These are phyloP conservation scores for Lachnellula cervina DNA, from an alignment of 2,329 filamentous ascomycete genomes.

Conservation along the genomic window DNA sequence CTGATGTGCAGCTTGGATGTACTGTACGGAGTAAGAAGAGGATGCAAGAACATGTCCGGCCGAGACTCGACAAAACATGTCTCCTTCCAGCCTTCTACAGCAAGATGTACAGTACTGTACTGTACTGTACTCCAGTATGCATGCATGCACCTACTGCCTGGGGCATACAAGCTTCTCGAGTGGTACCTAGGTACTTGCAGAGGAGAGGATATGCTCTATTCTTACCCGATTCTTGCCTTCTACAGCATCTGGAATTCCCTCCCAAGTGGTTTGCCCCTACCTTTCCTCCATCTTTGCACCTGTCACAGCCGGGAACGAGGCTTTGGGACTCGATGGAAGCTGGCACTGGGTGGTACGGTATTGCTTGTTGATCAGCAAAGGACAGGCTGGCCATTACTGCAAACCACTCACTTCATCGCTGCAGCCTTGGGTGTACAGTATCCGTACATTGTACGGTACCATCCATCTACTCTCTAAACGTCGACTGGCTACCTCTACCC, in stretches of 20 bases:
- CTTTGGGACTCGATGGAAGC: not conserved
- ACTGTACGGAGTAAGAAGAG: too few species aligned
- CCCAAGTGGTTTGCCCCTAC: not conserved
- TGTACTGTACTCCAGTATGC: not conserved
- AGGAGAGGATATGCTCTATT: not conserved
- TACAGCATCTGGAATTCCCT: not conserved
- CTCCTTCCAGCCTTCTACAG: constrained; percentile 6
- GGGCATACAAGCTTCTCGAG: constrained; percentile 1
- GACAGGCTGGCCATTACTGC: not conserved
- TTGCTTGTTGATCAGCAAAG: not conserved
- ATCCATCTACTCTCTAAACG: not conserved
- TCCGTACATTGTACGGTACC: not conserved
- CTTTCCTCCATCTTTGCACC: not conserved
- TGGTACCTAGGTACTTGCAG: constrained; percentile 3
- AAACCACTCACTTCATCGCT: not conserved
- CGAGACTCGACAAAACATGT: not conserved
- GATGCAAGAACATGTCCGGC: not conserved
- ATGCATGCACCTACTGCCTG: constrained; percentile 1
- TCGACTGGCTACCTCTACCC: not conserved
- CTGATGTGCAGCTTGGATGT: not conserved
- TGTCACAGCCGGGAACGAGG: not conserved
- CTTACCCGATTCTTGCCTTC: not conserved
- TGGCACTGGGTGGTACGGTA: not conserved
- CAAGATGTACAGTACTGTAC: not conserved
- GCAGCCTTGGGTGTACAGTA: not conserved